A percentile compares a stretch with the other conserved stretches of the same genome.
Evolutionary conservation across 495 filamentous ascomycete genomes (phyloP).

Genomic region (Xylaria intraflava): DNA sequence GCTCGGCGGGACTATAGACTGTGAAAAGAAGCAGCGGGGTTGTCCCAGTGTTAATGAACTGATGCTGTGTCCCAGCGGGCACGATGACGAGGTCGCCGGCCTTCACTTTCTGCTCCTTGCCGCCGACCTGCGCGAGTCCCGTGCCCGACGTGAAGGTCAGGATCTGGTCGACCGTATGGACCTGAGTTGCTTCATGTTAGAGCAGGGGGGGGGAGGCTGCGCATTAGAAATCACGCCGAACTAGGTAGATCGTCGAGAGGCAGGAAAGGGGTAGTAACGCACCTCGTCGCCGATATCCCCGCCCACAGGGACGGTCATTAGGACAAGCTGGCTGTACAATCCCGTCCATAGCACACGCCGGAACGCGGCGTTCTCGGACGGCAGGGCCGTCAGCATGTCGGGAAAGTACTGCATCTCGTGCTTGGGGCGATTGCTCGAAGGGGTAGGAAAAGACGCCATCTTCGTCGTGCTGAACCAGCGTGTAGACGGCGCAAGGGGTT

Average conservation of each 20-base stretch:
- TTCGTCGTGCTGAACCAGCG: not conserved
- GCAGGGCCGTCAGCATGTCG: slow-evolving; percentile 44
- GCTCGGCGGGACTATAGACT: slow-evolving; percentile 58
- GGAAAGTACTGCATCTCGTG: slow-evolving; percentile 56
- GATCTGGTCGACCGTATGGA: slow-evolving; percentile 53
- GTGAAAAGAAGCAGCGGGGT: slow-evolving; percentile 52
- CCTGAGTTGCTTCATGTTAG: slow-evolving; percentile 30
- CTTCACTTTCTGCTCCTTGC: slow-evolving; percentile 51
- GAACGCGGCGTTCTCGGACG: slow-evolving; percentile 49
- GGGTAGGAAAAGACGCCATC: slow-evolving; percentile 2
- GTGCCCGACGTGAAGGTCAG: slow-evolving; percentile 56
- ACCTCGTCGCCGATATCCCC: slow-evolving; percentile 63
- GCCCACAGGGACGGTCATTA: slow-evolving; percentile 57
- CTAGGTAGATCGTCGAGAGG: no score
- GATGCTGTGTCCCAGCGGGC: slow-evolving; percentile 59
- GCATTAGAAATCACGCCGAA: not conserved
- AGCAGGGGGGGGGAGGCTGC: not conserved
- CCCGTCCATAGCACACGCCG: slow-evolving; percentile 56
- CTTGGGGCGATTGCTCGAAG: slow-evolving; percentile 36
- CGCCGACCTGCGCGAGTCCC: slow-evolving; percentile 51
- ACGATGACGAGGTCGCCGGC: slow-evolving; percentile 58
- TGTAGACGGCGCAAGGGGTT: not conserved
- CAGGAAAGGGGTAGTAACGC: not conserved
- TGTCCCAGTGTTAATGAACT: slow-evolving; percentile 55
- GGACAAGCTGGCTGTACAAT: slow-evolving; percentile 55